A percentile compares a stretch with the other conserved stretches of the same genome.
These are phyloP conservation scores for Potentilla sterilis DNA, from an alignment of 306 rosid genomes.

Conservation along the genomic window DNA sequence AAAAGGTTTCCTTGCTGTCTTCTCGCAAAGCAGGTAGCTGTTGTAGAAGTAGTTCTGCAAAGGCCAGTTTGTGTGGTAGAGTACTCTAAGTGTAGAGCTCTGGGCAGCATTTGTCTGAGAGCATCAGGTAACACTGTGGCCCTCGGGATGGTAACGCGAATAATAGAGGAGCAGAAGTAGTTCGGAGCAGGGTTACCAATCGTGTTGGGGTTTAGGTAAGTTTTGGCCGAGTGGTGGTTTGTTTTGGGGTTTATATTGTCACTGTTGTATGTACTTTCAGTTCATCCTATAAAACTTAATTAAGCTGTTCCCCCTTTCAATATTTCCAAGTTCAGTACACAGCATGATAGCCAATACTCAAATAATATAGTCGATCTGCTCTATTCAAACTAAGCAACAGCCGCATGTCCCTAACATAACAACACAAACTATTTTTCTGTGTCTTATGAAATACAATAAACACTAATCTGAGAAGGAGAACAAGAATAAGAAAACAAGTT, in stretches of 20 bases:
- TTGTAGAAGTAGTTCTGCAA: slow-evolving; percentile 65
- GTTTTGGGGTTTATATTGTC: not conserved
- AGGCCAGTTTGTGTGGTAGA: slow-evolving; percentile 71
- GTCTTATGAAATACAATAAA: not conserved
- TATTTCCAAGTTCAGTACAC: not conserved
- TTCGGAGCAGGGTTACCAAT: not conserved
- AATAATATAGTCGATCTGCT: no score
- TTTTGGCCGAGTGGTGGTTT: not conserved
- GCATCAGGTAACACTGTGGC: slow-evolving; percentile 74
- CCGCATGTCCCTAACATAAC: not conserved
- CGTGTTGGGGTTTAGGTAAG: not conserved
- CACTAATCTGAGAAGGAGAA: not conserved
- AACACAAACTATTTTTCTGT: not conserved
- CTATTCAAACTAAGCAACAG: no score
- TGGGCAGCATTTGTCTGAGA: slow-evolving; percentile 80
- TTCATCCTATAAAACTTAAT: not conserved
- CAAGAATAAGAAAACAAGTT: not conserved
- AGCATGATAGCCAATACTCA: no score
- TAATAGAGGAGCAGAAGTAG: slow-evolving; percentile 46
- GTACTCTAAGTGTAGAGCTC: slow-evolving; percentile 67
- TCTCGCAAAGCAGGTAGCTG: slow-evolving; percentile 74
- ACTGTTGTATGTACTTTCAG: not conserved
- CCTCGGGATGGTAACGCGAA: slow-evolving; percentile 67
- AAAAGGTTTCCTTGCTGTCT: slow-evolving; percentile 83
- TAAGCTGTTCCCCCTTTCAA: not conserved